A percentile compares a stretch with the other conserved stretches of the same genome.
Evolutionary conservation across 2,329 filamentous ascomycete species (phyloP).

Genomic region (Apiospora hydei): DNA sequence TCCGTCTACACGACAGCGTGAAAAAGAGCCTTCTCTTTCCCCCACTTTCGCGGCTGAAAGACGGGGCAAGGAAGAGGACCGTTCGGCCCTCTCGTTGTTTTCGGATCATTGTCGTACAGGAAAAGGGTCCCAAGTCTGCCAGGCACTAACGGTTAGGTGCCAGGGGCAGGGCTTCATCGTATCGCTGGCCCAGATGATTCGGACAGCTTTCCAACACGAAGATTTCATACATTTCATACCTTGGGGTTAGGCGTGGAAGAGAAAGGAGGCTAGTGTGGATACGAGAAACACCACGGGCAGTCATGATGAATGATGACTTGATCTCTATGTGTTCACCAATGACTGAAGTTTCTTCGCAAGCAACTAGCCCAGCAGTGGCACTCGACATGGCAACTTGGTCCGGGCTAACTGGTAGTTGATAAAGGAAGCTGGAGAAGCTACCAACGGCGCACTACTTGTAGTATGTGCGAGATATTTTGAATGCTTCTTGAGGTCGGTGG

Average conservation of each 20-base stretch:
- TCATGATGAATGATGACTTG: conserved; percentile 9
- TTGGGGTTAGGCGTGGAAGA: not conserved
- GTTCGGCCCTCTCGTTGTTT: too few relatives aligned
- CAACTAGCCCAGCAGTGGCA: not conserved
- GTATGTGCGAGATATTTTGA: not conserved
- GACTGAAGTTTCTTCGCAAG: not conserved
- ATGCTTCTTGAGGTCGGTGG: not conserved
- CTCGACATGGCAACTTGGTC: not conserved
- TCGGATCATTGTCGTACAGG: not conserved
- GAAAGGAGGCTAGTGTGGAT: not conserved
- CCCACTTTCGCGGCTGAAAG: not conserved
- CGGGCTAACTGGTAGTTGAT: not conserved
- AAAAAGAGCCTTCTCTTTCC: not conserved
- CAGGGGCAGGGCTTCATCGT: not conserved
- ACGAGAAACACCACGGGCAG: not conserved
- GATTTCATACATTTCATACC: not conserved
- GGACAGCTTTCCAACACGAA: not conserved
- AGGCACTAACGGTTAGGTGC: not conserved
- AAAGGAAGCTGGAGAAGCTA: not conserved
- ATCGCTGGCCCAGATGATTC: not conserved
- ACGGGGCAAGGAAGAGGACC: not conserved
- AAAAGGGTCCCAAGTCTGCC: not conserved
- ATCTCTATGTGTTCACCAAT: not conserved
- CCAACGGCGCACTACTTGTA: not conserved
- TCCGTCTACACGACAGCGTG: not conserved